Evolutionary conservation across 1,284 basidiomycete species (phyloP), one percentile per base, ranked within the genome.

Genomic region (Microbotryomycetes sp.): DNA sequence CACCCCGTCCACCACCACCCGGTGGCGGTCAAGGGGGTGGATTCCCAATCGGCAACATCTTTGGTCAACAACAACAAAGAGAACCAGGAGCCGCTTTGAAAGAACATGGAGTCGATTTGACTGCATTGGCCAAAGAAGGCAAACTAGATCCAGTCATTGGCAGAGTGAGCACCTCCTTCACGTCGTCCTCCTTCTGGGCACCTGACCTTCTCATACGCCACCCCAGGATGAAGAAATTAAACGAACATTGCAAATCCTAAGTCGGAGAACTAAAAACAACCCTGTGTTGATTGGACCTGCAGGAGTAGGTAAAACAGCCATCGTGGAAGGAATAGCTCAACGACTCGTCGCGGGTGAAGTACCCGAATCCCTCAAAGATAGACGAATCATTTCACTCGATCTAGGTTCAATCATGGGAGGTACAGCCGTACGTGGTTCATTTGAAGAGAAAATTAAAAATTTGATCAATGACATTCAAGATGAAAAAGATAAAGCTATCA

Each of bases 81-180:
- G 69, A 56, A 63, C 63, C 66, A 25, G 66, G 52, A 12, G 64
- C 65, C 56, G 62, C 71, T 3, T 64, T 74, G 28, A 63, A 71
- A 31, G 69, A 72, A 32, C 68, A 89, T 84, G 88, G 87, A 59
- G 79, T 87, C 6, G 92, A 94, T 73, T 76, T 94, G 31, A 94
- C 90, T 0, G 84, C 89, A 69, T 78, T 92, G 66, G 92, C 92
- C 3, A 82, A 79, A 67, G 79, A 87, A 54, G 91, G 91, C n/a
- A 91, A 92, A 74, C 80, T 94, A 4, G 92, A 94, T 75, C 92
- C 92, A 1, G 86, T 86, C 7, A 93, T 94, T 74, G 91, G 91
- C 2, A 79, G 90, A 69, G 23, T 23, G 5, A 42, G 53, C 53
- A 22, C n/a, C 29, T 16, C 30, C 7, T 36, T 6, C 6, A 15